Evolutionary conservation across 257 asterid species (phyloP).

Genomic region (Ilex aquifolium): DNA sequence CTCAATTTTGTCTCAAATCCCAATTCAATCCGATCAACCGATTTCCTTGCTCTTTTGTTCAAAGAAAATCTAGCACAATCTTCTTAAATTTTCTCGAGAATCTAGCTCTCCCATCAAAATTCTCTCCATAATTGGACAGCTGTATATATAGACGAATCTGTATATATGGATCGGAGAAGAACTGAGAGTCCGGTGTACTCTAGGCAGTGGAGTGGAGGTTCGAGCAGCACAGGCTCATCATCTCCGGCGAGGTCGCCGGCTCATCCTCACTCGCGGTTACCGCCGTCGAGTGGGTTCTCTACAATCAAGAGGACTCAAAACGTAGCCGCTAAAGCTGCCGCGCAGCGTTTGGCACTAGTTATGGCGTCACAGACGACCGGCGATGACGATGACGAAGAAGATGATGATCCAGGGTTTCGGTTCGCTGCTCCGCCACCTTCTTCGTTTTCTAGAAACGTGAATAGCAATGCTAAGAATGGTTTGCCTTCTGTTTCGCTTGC

Average conservation of each 20-base stretch:
- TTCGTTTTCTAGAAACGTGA: slow-evolving; percentile 33
- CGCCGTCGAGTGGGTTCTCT: not conserved
- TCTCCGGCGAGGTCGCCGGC: slow-evolving; percentile 3
- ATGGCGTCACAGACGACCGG: slow-evolving; percentile 2
- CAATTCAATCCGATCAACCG: not conserved
- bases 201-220: slow-evolving; percentile 6
- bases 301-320: slow-evolving; percentile 2
- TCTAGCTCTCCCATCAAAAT: no score
- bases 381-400: slow-evolving; percentile 49
- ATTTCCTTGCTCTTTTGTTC: not conserved
- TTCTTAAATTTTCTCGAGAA: slow-evolving; percentile 7
- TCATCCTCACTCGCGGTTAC: not conserved
- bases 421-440: slow-evolving; percentile 43
- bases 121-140: not conserved
- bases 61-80: no score
- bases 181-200: not conserved
- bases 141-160: not conserved
- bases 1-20: not conserved
- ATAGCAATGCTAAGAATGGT: slow-evolving; percentile 33
- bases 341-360: not conserved
- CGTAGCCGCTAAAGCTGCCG: slow-evolving; percentile 2
- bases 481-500: slow-evolving; percentile 52
- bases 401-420: slow-evolving; percentile 85
- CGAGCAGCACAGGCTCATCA: slow-evolving; percentile 1
- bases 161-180: slow-evolving; percentile 2